Evolutionary conservation across 257 asterid species (phyloP).

Genomic region (Phtheirospermum japonicum): DNA sequence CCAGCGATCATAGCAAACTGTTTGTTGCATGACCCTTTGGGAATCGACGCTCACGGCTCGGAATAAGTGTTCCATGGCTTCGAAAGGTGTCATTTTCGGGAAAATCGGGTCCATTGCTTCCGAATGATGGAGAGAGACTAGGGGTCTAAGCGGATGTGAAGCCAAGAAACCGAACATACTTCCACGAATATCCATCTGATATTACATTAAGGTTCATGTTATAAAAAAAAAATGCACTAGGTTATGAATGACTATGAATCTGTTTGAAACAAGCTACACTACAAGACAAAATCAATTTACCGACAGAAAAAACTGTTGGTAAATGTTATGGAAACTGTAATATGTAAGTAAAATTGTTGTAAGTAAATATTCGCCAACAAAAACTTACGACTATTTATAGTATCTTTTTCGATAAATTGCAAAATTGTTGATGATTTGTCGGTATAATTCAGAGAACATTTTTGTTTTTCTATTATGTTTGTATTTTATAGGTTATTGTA

Average conservation of each 20-base stretch:
- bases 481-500: too few species aligned
- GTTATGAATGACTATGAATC: background rate
- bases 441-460: too few species aligned
- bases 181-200: constrained; percentile 77
- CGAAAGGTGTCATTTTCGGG: constrained; percentile 49
- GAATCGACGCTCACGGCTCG: constrained; percentile 53
- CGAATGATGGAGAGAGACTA: constrained; percentile 68
- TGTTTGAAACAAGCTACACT: too few species aligned
- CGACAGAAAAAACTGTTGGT: too few species aligned
- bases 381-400: too few species aligned
- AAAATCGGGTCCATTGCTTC: constrained; percentile 58
- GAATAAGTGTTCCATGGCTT: constrained; percentile 51
- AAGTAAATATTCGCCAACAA: too few species aligned
- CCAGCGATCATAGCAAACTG: constrained; percentile 73
- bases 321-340: too few species aligned
- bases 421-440: too few species aligned
- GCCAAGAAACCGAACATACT: constrained; percentile 65
- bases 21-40: constrained; percentile 64
- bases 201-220: background rate
- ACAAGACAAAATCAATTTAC: background rate
- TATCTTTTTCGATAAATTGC: too few species aligned
- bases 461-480: too few species aligned
- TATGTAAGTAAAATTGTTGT: too few species aligned
- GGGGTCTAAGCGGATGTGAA: constrained; percentile 61
- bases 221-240: background rate